Conservation (phyloP, 305 asterid species). For the Fraxinus latifolia region DNA sequence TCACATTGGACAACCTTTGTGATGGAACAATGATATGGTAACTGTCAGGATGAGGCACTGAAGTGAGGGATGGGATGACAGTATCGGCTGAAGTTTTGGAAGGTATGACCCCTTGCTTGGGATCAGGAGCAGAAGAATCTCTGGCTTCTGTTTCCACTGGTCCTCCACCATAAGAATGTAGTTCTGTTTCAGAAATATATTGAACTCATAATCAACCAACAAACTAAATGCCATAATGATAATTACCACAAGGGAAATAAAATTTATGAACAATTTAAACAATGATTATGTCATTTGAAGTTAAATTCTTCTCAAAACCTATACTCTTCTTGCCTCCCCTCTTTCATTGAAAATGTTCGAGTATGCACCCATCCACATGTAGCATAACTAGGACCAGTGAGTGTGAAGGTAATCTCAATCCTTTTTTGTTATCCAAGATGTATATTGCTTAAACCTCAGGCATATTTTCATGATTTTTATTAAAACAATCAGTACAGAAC, state of each 20-base stretch:
- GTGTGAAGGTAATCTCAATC: not conserved
- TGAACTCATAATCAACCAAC: slow-evolving; percentile 12
- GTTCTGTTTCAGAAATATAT: slow-evolving; percentile 38
- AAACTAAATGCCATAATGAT: not conserved
- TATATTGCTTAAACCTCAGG: not conserved
- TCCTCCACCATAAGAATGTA: slow-evolving; percentile 68
- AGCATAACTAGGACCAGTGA: not conserved
- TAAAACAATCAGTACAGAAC: not conserved
- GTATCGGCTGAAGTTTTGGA: slow-evolving; percentile 37
- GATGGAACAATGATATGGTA: slow-evolving; percentile 51
- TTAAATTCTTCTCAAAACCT: not conserved
- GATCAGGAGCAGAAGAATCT: slow-evolving; percentile 46
- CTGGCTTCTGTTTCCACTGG: slow-evolving; percentile 44
- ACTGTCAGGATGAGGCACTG: slow-evolving; percentile 51
- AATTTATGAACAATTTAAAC: not conserved
- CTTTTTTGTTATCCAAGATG: not conserved
- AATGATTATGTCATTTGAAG: not conserved
- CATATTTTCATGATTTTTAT: not conserved
- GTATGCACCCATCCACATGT: not conserved
- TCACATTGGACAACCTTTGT: slow-evolving; percentile 51
- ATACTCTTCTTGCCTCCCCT: not conserved
- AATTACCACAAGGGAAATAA: not conserved
- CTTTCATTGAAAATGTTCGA: not conserved
- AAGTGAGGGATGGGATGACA: slow-evolving; percentile 29
- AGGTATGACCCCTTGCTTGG: slow-evolving; percentile 42